Evolutionary conservation across 129 eudicot species (phyloP), one percentile per base, ranked within the genome.

Genomic region (Oenanthe sinensis): DNA sequence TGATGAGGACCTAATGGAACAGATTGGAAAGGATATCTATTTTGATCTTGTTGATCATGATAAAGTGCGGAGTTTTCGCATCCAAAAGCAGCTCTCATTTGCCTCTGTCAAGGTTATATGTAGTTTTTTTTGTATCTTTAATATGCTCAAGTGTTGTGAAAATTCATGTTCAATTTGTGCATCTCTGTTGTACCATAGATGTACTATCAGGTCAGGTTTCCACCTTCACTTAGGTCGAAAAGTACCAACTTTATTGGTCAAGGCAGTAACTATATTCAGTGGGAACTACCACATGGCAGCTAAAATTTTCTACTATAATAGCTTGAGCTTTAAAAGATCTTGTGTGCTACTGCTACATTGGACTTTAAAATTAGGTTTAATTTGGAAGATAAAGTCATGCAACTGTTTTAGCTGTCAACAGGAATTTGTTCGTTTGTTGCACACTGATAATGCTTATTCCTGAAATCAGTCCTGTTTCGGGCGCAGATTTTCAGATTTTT

Each of bases 1-100:
- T 60, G 98, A 94, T 79, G 93, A 81, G 75, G 98, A 94, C 79
- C 84, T 94, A 75, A 78, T 76, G 70, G 93, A 91, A 82, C 98
- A 94, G 90, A 91, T 94, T 70, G 97, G 97, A 63, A 90, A 90
- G 86, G 97, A 91, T 85, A 88, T 91, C 74, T 88, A 84, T 82
- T 91, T 94, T 90, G 98, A 94, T 90, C 91, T 94, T 50, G 98
- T 94, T 26, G 97, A 94, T 82, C 97, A 91, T 82, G 98, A 94
- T 71, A 94, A 94, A 94, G 97, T 91, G 44, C 89, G 83, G 37
- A 94, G 87, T 85, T 94, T 94, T 67, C 90, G 98, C 75, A 89
- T 94, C 78, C 98, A 94, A 87, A 94, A 91, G 79, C 97, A 94
- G 85, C 82, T 68, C 78, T 81, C 96, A 37, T 94, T 94, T 81